Evolutionary conservation across 2,329 filamentous ascomycete genomes (phyloP).

Genomic region (Gliomastix tumulicola): DNA sequence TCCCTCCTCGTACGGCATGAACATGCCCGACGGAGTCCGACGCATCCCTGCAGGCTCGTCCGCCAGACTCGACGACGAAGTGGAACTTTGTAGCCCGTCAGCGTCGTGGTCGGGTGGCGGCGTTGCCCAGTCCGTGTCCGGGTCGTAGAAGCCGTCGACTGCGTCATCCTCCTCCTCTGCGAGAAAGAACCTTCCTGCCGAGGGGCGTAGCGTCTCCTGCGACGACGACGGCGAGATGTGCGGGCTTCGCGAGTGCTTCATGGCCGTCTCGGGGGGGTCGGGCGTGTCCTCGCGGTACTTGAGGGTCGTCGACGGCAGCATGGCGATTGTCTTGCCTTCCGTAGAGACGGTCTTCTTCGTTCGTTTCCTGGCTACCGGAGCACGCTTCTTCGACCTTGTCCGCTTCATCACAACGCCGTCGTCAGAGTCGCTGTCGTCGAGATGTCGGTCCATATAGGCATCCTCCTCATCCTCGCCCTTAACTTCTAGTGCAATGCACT

Average conservation of each 20-base stretch:
- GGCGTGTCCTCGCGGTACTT: conserved; percentile 78
- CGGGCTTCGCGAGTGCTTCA: conserved; percentile 51
- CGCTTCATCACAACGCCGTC: conserved; percentile 81
- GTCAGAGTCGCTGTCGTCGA: conserved; percentile 63
- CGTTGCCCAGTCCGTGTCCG: conserved; percentile 22
- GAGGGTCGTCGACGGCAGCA: conserved; percentile 77
- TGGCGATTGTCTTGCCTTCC: conserved; percentile 82
- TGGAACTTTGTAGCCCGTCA: conserved; percentile 34
- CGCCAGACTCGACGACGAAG: conserved; percentile 41
- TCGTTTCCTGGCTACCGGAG: conserved; percentile 38
- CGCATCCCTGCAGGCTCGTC: conserved; percentile 57
- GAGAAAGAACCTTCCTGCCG: conserved; percentile 56
- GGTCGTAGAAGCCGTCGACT: conserved; percentile 20
- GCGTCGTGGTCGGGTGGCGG: conserved; percentile 12
- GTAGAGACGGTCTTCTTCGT: conserved; percentile 32
- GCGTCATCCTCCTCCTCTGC: conserved; percentile 54
- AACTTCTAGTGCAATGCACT: conserved; percentile 88
- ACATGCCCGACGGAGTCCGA: conserved; percentile 80
- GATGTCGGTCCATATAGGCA: conserved; percentile 44
- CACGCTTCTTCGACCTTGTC: conserved; percentile 48
- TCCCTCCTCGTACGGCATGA: conserved; percentile 79
- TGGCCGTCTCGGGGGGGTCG: conserved; percentile 54
- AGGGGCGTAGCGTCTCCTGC: conserved; percentile 72
- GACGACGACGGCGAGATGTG: conserved; percentile 67
- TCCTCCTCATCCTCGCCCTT: conserved; percentile 75